Percentiles rank a stretch among this genome's conserved stretches.
Evolutionary conservation across 192 early-diverging fungal species (phyloP).

Genomic region (Coemansia sp.): DNA sequence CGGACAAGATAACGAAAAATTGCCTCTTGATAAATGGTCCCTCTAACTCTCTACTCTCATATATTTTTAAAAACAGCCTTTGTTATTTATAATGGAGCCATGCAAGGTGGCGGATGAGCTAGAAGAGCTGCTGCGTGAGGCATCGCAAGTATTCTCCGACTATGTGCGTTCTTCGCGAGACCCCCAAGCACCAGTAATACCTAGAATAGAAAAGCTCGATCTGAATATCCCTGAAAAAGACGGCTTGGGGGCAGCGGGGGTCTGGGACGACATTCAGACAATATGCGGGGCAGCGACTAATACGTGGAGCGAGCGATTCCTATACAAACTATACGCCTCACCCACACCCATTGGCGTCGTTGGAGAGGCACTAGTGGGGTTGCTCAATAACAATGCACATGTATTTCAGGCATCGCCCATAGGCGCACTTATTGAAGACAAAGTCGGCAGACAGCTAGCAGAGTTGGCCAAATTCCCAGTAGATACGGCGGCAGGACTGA

Average conservation of each 20-base stretch:
- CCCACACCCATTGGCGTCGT: slow-evolving; percentile 75
- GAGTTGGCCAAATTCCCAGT: slow-evolving; percentile 30
- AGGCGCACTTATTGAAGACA: slow-evolving; percentile 69
- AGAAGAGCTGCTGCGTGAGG: slow-evolving; percentile 17
- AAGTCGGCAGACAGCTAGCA: slow-evolving; percentile 54
- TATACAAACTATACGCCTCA: slow-evolving; percentile 84
- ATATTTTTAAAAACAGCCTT: not conserved
- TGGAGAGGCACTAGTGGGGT: slow-evolving; percentile 66
- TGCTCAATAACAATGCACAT: slow-evolving; percentile 80
- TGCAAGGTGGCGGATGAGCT: slow-evolving; percentile 26
- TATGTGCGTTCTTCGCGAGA: slow-evolving; percentile 20
- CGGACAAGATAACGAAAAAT: not conserved
- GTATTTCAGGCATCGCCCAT: slow-evolving; percentile 77
- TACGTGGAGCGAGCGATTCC: slow-evolving; percentile 71
- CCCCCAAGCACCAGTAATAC: not conserved
- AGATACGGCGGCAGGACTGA: slow-evolving; percentile 62
- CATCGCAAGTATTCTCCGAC: slow-evolving; percentile 23
- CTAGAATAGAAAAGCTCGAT: not conserved
- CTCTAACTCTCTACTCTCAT: not conserved
- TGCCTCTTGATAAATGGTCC: not conserved
- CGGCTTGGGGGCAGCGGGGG: slow-evolving; percentile 10
- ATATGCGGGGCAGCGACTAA: slow-evolving; percentile 33
- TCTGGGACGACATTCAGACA: slow-evolving; percentile 44
- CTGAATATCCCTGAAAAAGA: slow-evolving; percentile 9
- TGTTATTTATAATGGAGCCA: not conserved